Base-by-base conservation (phyloP, 1,284 basidiomycete genomes). In the Cryptococcus jaspeensis region DNA sequence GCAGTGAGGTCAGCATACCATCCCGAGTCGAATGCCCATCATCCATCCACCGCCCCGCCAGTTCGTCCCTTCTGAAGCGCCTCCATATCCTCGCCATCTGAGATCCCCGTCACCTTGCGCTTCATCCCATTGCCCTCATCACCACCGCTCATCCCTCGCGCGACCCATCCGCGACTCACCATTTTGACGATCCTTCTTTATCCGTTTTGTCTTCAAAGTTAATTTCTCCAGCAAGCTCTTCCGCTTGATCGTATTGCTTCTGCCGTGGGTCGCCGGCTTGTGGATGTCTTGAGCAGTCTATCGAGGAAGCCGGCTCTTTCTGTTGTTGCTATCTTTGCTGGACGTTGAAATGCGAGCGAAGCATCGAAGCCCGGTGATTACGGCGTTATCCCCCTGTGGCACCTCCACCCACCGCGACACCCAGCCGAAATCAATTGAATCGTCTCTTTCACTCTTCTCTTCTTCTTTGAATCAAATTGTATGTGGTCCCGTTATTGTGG, bases 401-500 rank as follows among this genome's bases (percentile, higher is more conserved):
- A 25, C 45, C 45, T 47, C n/a, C 32, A 32, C 28, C 28, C 4
- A 32, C 28, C 28, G 9, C 5, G 28, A 32, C 28, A 9, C 28
- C 28, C 28, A 32, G 9, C 5, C 28, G 5, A 12, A 23, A 47
- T 28, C 11, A 38, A 45, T 43, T 20, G 9, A 32, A 32, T 32
- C 9, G 5, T 52, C 38, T 16, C 32, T 35, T 46, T 44, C 46
- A 28, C 44, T 52, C 42, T 54, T 52, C 47, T 60, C 53, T 64
- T 64, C 52, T 59, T 56, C 44, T 48, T 47, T 41, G 55, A 56
- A 55, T 65, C 56, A 71, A 71, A 65, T 67, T 67, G 65, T 70
- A 64, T 53, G 58, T 55, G 63, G 52, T 66, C 66, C 55, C 64
- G 51, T 53, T 54, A 59, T 69, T 64, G 67, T 71, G 67, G 69